These are phyloP conservation scores for Geotrichum histeridarum DNA, from an alignment of 1,139 yeast genomes.

Conservation along the genomic window DNA sequence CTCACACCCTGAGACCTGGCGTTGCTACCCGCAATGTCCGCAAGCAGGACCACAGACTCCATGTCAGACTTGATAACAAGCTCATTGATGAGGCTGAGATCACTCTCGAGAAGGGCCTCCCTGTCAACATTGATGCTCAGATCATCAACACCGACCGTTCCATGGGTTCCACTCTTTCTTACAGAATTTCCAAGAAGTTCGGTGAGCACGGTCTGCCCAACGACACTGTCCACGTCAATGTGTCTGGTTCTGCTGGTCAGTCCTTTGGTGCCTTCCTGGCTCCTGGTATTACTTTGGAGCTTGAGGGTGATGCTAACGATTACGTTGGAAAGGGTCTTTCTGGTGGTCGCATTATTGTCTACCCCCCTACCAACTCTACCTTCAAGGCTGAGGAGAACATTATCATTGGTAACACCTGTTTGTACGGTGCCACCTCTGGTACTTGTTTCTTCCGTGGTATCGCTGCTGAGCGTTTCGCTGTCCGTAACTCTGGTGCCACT, in stretches of 20 bases:
- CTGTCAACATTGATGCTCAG: slow-evolving; percentile 88
- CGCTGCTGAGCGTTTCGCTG: slow-evolving; percentile 98
- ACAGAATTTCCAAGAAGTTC: slow-evolving; percentile 85
- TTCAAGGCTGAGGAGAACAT: slow-evolving; percentile 96
- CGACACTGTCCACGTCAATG: slow-evolving; percentile 90
- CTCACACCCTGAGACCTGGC: slow-evolving; percentile 95
- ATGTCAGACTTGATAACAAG: slow-evolving; percentile 90
- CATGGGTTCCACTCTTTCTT: slow-evolving; percentile 88
- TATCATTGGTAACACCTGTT: slow-evolving; percentile 93
- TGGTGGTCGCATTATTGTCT: slow-evolving; percentile 89
- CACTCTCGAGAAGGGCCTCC: slow-evolving; percentile 88
- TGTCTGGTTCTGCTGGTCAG: slow-evolving; percentile 94
- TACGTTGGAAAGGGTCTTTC: slow-evolving; percentile 96
- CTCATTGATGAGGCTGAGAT: slow-evolving; percentile 92
- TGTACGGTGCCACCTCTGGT: slow-evolving; percentile 97
- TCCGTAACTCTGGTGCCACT: slow-evolving; percentile 96
- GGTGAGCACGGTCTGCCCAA: slow-evolving; percentile 94
- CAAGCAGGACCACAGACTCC: slow-evolving; percentile 91
- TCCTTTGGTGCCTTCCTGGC: slow-evolving; percentile 97
- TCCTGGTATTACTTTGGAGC: slow-evolving; percentile 88
- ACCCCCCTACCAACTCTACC: slow-evolving; percentile 77
- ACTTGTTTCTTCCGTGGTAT: slow-evolving; percentile 91
- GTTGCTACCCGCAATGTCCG: slow-evolving; percentile 90
- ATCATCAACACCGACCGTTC: slow-evolving; percentile 96
- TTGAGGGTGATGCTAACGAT: slow-evolving; percentile 97